Base-by-base conservation (phyloP, 768 basidiomycete genomes). In the Lyophyllum atratum region DNA sequence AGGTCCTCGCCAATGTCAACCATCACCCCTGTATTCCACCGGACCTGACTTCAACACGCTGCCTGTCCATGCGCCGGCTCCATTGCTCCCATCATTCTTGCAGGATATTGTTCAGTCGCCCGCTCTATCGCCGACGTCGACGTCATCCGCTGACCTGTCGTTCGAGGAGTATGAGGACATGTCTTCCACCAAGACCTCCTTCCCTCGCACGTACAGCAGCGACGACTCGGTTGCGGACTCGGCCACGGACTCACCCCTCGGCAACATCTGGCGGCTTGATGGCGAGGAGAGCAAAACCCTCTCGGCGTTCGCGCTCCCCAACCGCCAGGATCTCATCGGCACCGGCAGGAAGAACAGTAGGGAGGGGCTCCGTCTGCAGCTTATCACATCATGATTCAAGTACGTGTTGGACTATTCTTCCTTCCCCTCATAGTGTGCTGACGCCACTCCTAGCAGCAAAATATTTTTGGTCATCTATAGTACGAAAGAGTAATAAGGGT, bases 81-180 rank as follows among this genome's bases (percentile, higher is more conserved):
- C 86, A 7, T 77, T 91, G 39, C 76, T 92, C n/a, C 90, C 90
- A 3, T 84, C 89, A 8, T 92, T 90, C 74, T 69, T 92, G 60
- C 86, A 89, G 65, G 87, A 90, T 60, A 85, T 89, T 22, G 82
- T 90, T 19, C 83, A 85, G 64, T 83, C 85, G 0, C 86, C 86
- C n/a, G 80, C 84, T 10, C 70, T 82, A 47, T 87, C 88, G 5
- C 82, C 87, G 19, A 78, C 85, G 4, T 85, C 84, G 15, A 79
- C 86, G 9, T 86, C 84, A 6, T 87, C 86, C 1, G 81, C 85
- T 4, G 88, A 89, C 54, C 68, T 88, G 42, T 85, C 85, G 3
- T 72, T 84, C 17, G 87, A 89, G 58, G 87, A 88, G 49, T 76
- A 76, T 45, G 77, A 82, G 19, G 79, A 80, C 15, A 54, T 70